Evolutionary conservation across 1,139 yeast genomes (phyloP).

Genomic region (Wickerhamomyces sp.): DNA sequence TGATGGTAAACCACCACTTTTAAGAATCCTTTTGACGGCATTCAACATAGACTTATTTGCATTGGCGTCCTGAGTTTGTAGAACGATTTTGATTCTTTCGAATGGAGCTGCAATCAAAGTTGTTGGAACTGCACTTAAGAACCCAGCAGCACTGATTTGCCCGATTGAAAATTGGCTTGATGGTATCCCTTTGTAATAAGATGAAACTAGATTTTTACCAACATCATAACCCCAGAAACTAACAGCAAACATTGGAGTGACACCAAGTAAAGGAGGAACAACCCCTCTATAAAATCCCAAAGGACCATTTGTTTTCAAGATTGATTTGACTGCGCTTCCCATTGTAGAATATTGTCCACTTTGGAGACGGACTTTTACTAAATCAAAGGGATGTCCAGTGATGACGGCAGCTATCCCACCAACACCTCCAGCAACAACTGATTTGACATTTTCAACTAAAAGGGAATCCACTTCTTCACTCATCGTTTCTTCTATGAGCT

Average conservation of each 20-base stretch:
- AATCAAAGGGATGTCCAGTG: conserved; percentile 95
- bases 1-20: conserved; percentile 78
- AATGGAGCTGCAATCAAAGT: conserved; percentile 95
- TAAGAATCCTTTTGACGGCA: conserved; percentile 61
- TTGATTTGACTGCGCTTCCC: conserved; percentile 60
- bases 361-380: conserved; percentile 88
- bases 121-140: conserved; percentile 90
- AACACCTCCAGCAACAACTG: conserved; percentile 87
- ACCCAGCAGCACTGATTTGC: conserved; percentile 91
- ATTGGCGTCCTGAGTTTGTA: conserved; percentile 70
- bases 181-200: conserved; percentile 20
- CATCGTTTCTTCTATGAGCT: conserved; percentile 5
- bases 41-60: conserved; percentile 33
- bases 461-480: conserved; percentile 44
- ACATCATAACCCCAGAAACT: conserved; percentile 98
- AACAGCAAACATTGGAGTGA: conserved; percentile 97
- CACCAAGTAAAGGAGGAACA: conserved; percentile 86
- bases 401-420: conserved; percentile 83
- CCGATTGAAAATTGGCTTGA: conserved; percentile 51
- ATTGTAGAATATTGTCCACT: conserved; percentile 50
- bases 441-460: conserved; percentile 47
- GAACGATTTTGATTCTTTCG: conserved; percentile 90
- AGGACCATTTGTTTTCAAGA: conserved; percentile 65
- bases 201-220: conserved; percentile 70
- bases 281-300: conserved; percentile 84